Evolutionary conservation across 1,139 yeast genomes (phyloP).

Genomic region (Suhomyces coccinellae): DNA sequence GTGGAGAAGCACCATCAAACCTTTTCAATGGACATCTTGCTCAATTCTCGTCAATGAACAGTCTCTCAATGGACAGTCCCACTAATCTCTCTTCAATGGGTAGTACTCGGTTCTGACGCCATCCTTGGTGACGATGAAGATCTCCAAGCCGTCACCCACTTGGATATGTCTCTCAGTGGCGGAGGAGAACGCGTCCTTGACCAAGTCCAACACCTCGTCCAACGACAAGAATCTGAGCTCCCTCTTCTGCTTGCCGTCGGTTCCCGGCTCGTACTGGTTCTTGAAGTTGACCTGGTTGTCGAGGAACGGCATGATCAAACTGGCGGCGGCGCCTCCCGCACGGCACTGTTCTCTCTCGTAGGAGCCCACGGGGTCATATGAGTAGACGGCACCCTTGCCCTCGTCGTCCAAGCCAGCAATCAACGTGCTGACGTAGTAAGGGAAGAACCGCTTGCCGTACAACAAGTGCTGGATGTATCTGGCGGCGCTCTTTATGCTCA

Average conservation of each 20-base stretch:
- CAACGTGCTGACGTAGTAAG: conserved; percentile 93
- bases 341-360: conserved; percentile 97
- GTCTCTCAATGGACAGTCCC: background rate
- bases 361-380: conserved; percentile 97
- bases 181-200: conserved; percentile 89
- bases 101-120: conserved; percentile 83
- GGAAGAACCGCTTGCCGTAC: conserved; percentile 93
- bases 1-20: too few relatives aligned
- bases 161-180: conserved; percentile 98
- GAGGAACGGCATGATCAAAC: conserved; percentile 93
- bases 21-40: too few relatives aligned
- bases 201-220: conserved; percentile 84
- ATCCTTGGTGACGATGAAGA: conserved; percentile 86
- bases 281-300: conserved; percentile 96
- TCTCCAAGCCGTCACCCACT: conserved; percentile 95
- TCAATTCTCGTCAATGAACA: too few relatives aligned
- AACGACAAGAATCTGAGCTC: conserved; percentile 63
- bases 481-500: conserved; percentile 76
- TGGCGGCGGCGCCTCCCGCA: conserved; percentile 97
- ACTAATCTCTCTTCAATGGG: conserved; percentile 85
- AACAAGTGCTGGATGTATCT: conserved; percentile 87
- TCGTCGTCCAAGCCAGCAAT: conserved; percentile 93
- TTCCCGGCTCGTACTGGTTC: conserved; percentile 81
- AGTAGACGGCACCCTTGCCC: conserved; percentile 92
- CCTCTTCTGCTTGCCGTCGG: conserved; percentile 65